These are phyloP conservation scores for Epichloe amarillans DNA, from an alignment of 2,329 filamentous ascomycete species.

Conservation along the genomic window DNA sequence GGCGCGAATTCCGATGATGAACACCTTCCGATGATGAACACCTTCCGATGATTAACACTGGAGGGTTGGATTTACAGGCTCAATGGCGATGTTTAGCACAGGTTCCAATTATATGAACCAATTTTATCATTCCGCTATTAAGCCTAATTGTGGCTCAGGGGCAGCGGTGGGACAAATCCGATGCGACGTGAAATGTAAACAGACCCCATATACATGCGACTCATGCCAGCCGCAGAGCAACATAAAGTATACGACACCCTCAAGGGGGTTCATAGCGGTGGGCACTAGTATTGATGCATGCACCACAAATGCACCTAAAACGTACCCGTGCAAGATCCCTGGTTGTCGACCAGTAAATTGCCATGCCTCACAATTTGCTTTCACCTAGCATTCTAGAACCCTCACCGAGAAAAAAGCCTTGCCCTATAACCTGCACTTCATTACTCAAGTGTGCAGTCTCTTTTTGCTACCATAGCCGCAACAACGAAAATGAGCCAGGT, in stretches of 20 bases:
- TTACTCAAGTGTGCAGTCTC: background rate
- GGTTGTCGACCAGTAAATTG: background rate
- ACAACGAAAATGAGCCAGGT: conserved; percentile 44
- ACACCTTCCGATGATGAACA: too few species aligned
- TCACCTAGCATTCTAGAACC: background rate
- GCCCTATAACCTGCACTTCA: background rate
- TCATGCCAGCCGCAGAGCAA: background rate
- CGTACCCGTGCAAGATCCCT: background rate
- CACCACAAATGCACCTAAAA: background rate
- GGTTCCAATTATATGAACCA: too few species aligned
- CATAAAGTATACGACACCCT: background rate
- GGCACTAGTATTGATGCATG: background rate
- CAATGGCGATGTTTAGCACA: too few species aligned
- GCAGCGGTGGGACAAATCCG: background rate
- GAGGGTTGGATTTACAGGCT: too few species aligned
- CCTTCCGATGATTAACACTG: too few species aligned
- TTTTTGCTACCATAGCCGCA: too few species aligned
- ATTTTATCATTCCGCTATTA: too few species aligned
- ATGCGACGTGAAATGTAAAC: background rate
- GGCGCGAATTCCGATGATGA: too few species aligned
- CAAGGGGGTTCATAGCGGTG: background rate
- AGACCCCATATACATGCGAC: background rate
- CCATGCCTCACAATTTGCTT: background rate
- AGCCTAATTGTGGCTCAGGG: background rate
- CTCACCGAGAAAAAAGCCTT: background rate